A percentile compares a stretch with the other conserved stretches of the same genome.
phyloP scores from a whole-genome alignment of 345 rosid genomes.

The Eucalyptus dawsonii region DNA sequence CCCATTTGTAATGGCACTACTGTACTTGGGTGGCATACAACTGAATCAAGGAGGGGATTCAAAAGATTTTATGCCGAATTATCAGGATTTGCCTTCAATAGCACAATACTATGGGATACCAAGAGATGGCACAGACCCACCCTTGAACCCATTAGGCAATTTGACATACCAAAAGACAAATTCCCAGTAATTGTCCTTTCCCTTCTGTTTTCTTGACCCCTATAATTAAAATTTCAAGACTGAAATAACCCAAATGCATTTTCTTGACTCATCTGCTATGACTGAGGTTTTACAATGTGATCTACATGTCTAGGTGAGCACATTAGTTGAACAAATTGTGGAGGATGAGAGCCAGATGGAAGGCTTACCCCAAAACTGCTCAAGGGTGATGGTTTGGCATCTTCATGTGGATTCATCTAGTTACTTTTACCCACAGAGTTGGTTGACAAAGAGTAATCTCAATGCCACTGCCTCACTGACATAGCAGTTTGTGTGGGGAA shows the following conservation, averaged over 20 bases:
- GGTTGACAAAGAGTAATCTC: constrained; percentile 29
- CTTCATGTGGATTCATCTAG: constrained; percentile 6
- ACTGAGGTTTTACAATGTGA: background rate
- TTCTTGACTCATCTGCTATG: background rate
- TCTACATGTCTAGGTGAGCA: constrained; percentile 22
- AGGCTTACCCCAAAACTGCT: constrained; percentile 29
- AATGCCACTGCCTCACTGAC: constrained; percentile 16
- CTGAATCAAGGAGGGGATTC: constrained; percentile 8
- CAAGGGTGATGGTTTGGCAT: constrained; percentile 47
- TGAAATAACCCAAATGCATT: background rate
- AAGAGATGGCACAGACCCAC: constrained; percentile 51
- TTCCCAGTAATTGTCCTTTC: constrained; percentile 20
- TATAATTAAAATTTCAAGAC: background rate
- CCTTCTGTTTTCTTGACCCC: background rate
- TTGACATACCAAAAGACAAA: constrained; percentile 26
- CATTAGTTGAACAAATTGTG: constrained; percentile 45
- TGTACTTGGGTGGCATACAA: constrained; percentile 52
- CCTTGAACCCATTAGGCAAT: constrained; percentile 38
- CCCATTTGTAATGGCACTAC: constrained; percentile 47
- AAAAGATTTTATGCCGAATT: constrained; percentile 47
- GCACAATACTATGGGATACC: constrained; percentile 57
- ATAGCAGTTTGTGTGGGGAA: background rate
- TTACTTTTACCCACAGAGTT: constrained; percentile 25
- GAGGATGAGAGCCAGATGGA: constrained; percentile 78
- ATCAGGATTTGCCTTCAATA: constrained; percentile 59